Base-by-base conservation (phyloP, 495 filamentous ascomycete genomes). In the Parathielavia hyrcaniae region DNA sequence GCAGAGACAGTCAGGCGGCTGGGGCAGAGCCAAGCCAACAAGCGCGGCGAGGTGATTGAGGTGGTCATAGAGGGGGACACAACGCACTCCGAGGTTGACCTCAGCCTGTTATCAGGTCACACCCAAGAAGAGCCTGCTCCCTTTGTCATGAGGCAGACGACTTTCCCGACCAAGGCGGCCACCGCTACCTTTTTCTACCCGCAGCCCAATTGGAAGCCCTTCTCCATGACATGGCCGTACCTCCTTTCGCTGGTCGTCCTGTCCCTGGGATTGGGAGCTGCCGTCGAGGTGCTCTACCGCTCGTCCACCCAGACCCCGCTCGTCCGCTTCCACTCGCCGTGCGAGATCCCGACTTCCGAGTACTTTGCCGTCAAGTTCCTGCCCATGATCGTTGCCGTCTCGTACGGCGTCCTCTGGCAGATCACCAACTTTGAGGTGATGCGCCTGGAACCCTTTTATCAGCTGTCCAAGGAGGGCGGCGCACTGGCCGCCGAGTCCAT, bases 351-450 rank as follows among this genome's bases (percentile, higher is more conserved):
- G 6, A 60, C 77, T 4, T 62, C 68, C 32, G 60, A 77, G 13
- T 90, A 86, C 65, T 87, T 88, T 61, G 71, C 78, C 43, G 83
- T 88, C 77, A 88, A 88, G 63, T 89, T 90, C 63, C 72, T 87
- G 20, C 86, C 87, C 0, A 86, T 83, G 0, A 63, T 89, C 5
- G 69, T 88, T 22, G 80, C 83, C 47, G 87, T 90, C 39, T 73
- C 79, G 0, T 91, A 84, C 63, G 87, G 87, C 66, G 81, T 90
- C 14, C 55, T 90, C 17, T 90, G 86, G 85, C 86, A 89, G 67
- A 75, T 85, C 45, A 81, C 83, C 46, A 86, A 89, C 71, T 86
- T 86, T 51, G 86, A 90, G 58, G 81, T 89, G 13, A 86, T 83
- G 70, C 83, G 87, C 7, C 68, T 89, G 9, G 87, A 91, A 64